phyloP scores from a whole-genome alignment of 2,329 filamentous ascomycete species.

The Pseudocercospora musae region DNA sequence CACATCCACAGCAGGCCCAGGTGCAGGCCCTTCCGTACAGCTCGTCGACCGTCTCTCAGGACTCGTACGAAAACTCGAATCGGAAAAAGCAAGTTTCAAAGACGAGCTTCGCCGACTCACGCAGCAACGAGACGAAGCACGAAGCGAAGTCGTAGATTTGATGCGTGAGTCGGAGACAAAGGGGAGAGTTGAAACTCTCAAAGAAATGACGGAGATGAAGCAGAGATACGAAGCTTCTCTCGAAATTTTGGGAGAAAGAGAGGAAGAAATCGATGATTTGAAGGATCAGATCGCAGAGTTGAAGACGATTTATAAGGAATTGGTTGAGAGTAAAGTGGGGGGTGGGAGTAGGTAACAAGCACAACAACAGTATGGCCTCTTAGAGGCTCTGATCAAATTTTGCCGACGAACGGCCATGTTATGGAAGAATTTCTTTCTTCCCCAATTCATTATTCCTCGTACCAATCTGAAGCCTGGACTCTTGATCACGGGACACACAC shows the following conservation, averaged over 20 bases:
- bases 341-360: background rate
- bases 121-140: constrained; percentile 84
- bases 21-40: constrained; percentile 85
- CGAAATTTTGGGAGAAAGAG: constrained; percentile 95
- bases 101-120: constrained; percentile 80
- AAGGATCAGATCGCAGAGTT: constrained; percentile 84
- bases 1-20: constrained; percentile 67
- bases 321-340: constrained; percentile 61
- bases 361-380: too few relatives aligned
- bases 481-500: too few relatives aligned
- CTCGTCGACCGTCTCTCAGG: constrained; percentile 95
- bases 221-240: constrained; percentile 83
- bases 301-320: constrained; percentile 92
- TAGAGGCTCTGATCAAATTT: too few relatives aligned
- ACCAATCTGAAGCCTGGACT: background rate
- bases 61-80: constrained; percentile 84
- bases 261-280: constrained; percentile 88
- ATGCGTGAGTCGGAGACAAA: constrained; percentile 83
- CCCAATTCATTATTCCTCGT: too few relatives aligned
- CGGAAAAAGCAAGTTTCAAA: constrained; percentile 81
- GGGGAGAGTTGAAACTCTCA: constrained; percentile 59
- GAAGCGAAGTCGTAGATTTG: constrained; percentile 83
- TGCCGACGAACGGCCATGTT: too few relatives aligned
- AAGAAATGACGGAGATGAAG: constrained; percentile 65
- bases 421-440: too few relatives aligned